Percentiles rank a stretch among this genome's conserved stretches.
These are phyloP conservation scores for Trichoderma arundinaceum DNA, from an alignment of 2,329 filamentous ascomycete species.

Conservation along the genomic window DNA sequence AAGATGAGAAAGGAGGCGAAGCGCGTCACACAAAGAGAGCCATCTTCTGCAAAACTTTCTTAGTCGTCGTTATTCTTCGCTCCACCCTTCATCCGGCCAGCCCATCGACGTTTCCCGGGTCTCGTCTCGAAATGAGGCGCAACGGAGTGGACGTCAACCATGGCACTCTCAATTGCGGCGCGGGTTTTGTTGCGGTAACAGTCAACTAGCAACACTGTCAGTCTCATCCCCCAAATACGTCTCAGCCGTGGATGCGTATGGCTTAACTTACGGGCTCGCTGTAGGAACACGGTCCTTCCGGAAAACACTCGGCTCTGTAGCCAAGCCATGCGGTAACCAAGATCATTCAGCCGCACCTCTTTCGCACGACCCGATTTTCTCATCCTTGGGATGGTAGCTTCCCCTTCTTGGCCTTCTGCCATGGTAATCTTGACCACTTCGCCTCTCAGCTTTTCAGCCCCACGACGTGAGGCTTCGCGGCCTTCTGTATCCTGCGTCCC, in stretches of 20 bases:
- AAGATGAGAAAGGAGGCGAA: neutral
- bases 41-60: neutral
- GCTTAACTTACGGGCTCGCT: conserved; percentile 79
- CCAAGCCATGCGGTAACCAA: conserved; percentile 96
- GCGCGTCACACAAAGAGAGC: neutral
- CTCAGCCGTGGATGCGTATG: too few species aligned
- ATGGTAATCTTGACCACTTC: conserved; percentile 67
- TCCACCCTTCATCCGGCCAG: conserved; percentile 58
- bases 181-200: conserved; percentile 93
- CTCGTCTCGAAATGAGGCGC: conserved; percentile 90
- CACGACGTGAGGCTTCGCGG: conserved; percentile 47
- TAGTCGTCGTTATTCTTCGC: conserved; percentile 43
- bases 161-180: conserved; percentile 76
- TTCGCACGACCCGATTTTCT: conserved; percentile 72
- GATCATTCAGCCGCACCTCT: conserved; percentile 89
- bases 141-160: conserved; percentile 74
- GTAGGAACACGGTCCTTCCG: conserved; percentile 82
- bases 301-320: conserved; percentile 92
- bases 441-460: conserved; percentile 42
- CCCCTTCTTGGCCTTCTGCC: conserved; percentile 70
- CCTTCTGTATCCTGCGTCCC: conserved; percentile 59
- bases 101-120: conserved; percentile 79
- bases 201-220: conserved; percentile 67
- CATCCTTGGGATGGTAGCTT: conserved; percentile 77
- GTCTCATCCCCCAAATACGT: neutral